Evolutionary conservation across 306 rosid species (phyloP).

Genomic region (Lathyrus oleraceus): DNA sequence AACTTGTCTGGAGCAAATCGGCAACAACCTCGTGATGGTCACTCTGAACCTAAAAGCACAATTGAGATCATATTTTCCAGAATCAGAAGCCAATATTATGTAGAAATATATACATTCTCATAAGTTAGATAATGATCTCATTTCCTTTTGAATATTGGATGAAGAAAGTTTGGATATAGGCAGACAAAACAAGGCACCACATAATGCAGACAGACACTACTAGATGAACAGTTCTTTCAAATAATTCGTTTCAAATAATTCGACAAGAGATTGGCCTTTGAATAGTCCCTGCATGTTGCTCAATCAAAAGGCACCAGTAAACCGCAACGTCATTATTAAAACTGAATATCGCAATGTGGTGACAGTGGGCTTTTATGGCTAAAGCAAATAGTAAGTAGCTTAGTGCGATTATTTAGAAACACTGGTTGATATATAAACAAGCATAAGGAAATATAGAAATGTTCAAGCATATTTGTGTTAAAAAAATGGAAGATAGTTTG

Average conservation of each 20-base stretch:
- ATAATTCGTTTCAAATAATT: background rate
- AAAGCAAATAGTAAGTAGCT: constrained; percentile 3
- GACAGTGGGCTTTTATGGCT: background rate
- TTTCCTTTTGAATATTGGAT: too few relatives aligned
- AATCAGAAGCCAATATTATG: constrained; percentile 27
- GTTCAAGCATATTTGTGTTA: constrained; percentile 7
- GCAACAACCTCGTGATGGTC: constrained; percentile 97
- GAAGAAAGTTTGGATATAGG: background rate
- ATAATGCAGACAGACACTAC: background rate
- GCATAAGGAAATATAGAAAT: constrained; percentile 1
- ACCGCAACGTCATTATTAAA: background rate
- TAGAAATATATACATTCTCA: constrained; percentile 12
- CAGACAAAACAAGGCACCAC: constrained; percentile 4
- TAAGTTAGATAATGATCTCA: background rate
- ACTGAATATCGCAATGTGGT: background rate
- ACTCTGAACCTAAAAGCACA: constrained; percentile 78
- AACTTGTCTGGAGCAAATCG: constrained; percentile 91
- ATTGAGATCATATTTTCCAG: constrained; percentile 30
- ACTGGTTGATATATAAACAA: background rate
- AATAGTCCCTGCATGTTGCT: constrained; percentile 11
- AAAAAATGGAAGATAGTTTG: constrained; percentile 6
- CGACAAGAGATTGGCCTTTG: constrained; percentile 14
- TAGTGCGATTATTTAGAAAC: constrained; percentile 12
- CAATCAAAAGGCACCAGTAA: constrained; percentile 19
- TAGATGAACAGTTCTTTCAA: background rate